phyloP scores from a whole-genome alignment of 108 stramenopile species.

The Cyclotella baltica region DNA sequence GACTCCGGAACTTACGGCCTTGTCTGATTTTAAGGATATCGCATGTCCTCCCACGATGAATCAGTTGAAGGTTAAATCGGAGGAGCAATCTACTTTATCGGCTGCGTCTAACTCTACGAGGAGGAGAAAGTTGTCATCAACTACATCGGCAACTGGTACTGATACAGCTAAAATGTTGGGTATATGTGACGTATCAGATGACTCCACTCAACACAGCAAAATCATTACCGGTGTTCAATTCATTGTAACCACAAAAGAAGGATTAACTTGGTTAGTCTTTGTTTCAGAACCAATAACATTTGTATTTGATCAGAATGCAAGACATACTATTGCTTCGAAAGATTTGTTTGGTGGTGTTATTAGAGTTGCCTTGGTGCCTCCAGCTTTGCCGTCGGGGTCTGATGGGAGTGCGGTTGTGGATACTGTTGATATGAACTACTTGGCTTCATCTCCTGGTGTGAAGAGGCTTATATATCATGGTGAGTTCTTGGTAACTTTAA shows the following conservation, averaged over 20 bases:
- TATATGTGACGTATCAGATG: constrained; percentile 39
- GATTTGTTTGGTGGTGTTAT: constrained; percentile 66
- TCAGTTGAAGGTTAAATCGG: constrained; percentile 6
- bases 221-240: constrained; percentile 81
- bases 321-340: constrained; percentile 53
- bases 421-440: constrained; percentile 26
- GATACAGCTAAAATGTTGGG: constrained; percentile 41
- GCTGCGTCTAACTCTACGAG: constrained; percentile 18
- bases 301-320: constrained; percentile 52
- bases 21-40: constrained; percentile 72
- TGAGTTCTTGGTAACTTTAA: background rate
- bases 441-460: constrained; percentile 69
- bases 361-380: constrained; percentile 79
- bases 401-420: background rate
- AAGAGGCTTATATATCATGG: constrained; percentile 82
- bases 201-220: constrained; percentile 38
- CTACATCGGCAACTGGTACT: constrained; percentile 14
- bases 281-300: constrained; percentile 79
- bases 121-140: constrained; percentile 6
- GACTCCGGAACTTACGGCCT: constrained; percentile 65
- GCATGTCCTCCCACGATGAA: constrained; percentile 58
- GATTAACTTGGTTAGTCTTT: constrained; percentile 79
- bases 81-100: background rate
- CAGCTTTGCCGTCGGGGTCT: constrained; percentile 12
- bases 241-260: constrained; percentile 70